A percentile compares a stretch with the other conserved stretches of the same genome.
Evolutionary conservation across 331 rosid species (phyloP).

Genomic region (Ulmus americana): DNA sequence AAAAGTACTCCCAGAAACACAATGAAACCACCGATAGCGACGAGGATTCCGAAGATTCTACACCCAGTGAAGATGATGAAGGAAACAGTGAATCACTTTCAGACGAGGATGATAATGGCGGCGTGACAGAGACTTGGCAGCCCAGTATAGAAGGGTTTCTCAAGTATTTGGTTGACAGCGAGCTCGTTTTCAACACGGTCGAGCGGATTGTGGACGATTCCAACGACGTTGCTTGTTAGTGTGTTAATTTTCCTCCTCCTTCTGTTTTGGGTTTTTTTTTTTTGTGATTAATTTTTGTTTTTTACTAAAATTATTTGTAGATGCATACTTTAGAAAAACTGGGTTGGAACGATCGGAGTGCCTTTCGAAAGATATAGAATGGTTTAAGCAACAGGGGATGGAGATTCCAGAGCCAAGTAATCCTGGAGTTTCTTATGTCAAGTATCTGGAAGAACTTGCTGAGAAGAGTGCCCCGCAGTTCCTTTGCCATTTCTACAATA

Average conservation of each 20-base stretch:
- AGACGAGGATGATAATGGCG: conserved; percentile 11
- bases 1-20: conserved; percentile 20
- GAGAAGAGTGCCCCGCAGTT: conserved; percentile 61
- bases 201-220: conserved; percentile 77
- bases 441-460: conserved; percentile 60
- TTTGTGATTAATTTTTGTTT: background rate
- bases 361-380: conserved; percentile 54
- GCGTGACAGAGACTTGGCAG: conserved; percentile 42
- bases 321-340: conserved; percentile 70
- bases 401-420: conserved; percentile 51
- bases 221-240: conserved; percentile 61
- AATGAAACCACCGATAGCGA: background rate
- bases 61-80: conserved; percentile 11
- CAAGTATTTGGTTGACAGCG: conserved; percentile 61
- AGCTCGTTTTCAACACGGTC: conserved; percentile 57
- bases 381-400: conserved; percentile 51
- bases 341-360: conserved; percentile 73
- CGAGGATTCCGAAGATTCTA: background rate
- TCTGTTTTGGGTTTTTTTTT: background rate
- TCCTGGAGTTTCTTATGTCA: conserved; percentile 61
- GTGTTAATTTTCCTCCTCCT: background rate
- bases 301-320: conserved; percentile 24
- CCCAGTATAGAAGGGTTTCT: conserved; percentile 61
- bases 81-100: conserved; percentile 7
- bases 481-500: conserved; percentile 77